Evolutionary conservation across 2,329 filamentous ascomycete genomes (phyloP), one percentile per base, ranked within the genome.

Genomic region (Fusarium sp.): DNA sequence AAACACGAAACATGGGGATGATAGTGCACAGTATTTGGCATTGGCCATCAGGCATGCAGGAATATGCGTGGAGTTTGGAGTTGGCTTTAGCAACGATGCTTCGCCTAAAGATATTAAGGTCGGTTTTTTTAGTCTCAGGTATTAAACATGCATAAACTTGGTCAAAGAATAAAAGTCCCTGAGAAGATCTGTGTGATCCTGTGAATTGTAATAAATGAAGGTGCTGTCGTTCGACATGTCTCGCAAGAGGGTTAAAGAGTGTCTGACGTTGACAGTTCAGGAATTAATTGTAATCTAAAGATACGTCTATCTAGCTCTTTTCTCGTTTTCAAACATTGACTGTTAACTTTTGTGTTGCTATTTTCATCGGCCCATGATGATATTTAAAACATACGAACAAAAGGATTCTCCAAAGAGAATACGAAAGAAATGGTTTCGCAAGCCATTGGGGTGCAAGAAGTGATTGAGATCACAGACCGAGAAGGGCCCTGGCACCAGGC

Each of bases 401-500:
- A 67, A 63, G 39, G 54, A 24, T 51, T 66, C 65, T 61, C 73
- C 28, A 39, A 49, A 66, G 60, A 73, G 63, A 58, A 52, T 45
- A 75, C 60, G 75, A 76, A 77, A 56, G 70, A 49, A 74, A 77
- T 47, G 39, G 62, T n/a, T 52, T 45, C 11, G 47, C 61, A 45
- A 52, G 39, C 26, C 42, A 44, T 36, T 31, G 7, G 31, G 26
- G 28, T 35, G 36, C 12, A 57, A 44, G 11, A 11, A 45, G 13
- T 45, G 14, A 35, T 35, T 20, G 18, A 52, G 24, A 68, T 77
- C 61, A 79, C 52, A 79, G 63, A 35, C 64, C 68, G 5, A 98
- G 83, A 57, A 98, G 86, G 22, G 93, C 94, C 75, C 87, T 89
- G 35, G 95, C 96, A 52, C 94, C 96, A 26, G 93, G 89, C 89